Evolutionary conservation across 345 rosid genomes (phyloP), one percentile per base, ranked within the genome.

Genomic region (Hevea brasiliensis): DNA sequence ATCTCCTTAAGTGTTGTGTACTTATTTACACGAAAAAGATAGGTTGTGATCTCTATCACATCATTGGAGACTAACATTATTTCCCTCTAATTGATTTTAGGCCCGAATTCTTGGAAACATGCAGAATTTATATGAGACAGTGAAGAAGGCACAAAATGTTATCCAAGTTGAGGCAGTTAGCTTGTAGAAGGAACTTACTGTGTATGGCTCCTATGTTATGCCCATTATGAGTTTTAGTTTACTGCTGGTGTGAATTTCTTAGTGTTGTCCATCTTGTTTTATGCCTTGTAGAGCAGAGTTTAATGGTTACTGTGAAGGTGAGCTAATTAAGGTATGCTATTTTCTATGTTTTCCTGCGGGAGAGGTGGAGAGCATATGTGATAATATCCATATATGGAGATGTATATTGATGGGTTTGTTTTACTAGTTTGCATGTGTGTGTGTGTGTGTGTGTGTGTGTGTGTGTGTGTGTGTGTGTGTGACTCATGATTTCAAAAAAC

Each of bases 241-340:
- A 41, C 37, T 55, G 37, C 73, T 40, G 66, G 24, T 65, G 51
- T 77, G 77, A 75, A 63, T 56, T 79, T 61, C 60, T 68, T n/a
- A 62, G 27, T 56, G 54, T 35, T 9, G n/a, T 21, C 62, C 67
- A 5, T 51, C 59, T 76, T 45, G 65, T 68, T 40, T 80, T 78
- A n/a, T 53, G 17, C 35, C 45, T 74, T 87, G 59, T 89, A 94
- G 98, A 67, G 90, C 96, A 29, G 97, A 94, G 73, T 92, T 94
- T 79, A 96, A 94, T 86, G 97, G 98, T 78, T 92, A 94, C 69
- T 92, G 98, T 77, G 92, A 88, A 87, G 98, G 93, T 61, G 98
- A 92, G 84, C 89, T 94, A 47, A 90, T 94, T 65, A 94, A 92
- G 96, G 98, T 89, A 85, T 65, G 58, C 35, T 74, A 24, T 23